Evolutionary conservation across 176 grass and related monocot genomes (phyloP).

Genomic region (Aegilops speltoides): DNA sequence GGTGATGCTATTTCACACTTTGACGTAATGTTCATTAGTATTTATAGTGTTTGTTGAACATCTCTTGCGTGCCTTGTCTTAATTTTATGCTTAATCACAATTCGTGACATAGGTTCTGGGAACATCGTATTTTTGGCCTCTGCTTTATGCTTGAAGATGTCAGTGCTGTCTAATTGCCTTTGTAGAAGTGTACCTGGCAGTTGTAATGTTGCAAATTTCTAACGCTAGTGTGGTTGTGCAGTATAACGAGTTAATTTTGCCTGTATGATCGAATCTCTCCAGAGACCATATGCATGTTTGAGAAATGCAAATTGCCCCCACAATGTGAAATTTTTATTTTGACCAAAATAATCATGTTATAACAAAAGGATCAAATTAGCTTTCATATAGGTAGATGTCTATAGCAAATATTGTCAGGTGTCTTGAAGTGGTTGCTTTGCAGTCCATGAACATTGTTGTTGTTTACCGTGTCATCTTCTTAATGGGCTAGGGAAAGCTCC

Average conservation of each 20-base stretch:
- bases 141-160: slow-evolving; percentile 4
- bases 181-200: neutral
- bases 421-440: neutral
- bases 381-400: neutral
- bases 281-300: neutral
- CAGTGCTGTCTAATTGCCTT: neutral
- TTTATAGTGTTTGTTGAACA: neutral
- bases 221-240: neutral
- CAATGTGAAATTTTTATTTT: neutral
- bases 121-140: neutral
- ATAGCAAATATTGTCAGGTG: neutral
- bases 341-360: neutral
- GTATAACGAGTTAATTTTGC: neutral
- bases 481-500: neutral
- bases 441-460: neutral
- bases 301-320: neutral
- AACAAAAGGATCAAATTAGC: neutral
- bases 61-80: neutral
- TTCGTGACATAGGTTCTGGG: neutral
- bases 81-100: neutral
- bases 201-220: slow-evolving; percentile 12
- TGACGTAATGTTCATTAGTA: neutral
- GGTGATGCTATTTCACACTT: neutral
- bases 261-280: too few relatives aligned
- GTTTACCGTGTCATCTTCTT: neutral